These are phyloP conservation scores for Aspergillus fumigatiaffinis DNA, from an alignment of 2,329 filamentous ascomycete genomes.

Conservation along the genomic window DNA sequence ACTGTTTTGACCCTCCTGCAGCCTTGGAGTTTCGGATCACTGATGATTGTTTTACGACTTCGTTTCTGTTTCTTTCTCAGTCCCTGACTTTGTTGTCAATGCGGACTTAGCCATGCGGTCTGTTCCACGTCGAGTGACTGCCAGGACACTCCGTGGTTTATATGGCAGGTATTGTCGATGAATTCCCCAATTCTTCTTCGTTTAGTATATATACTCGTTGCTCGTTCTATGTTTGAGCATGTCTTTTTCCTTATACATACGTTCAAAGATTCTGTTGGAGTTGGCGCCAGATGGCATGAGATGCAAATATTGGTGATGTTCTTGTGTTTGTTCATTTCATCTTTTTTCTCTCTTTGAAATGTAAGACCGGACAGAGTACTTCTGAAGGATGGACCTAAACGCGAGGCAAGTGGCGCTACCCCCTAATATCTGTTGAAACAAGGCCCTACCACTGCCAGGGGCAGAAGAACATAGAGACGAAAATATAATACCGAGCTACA, in stretches of 20 bases:
- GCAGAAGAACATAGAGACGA: too few species aligned
- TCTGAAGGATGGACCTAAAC: too few species aligned
- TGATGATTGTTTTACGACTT: conserved; percentile 6
- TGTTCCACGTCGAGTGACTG: background rate
- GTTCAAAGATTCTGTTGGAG: conserved; percentile 8
- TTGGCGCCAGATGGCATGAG: conserved; percentile 4
- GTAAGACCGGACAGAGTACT: too few species aligned
- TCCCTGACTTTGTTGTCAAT: conserved; percentile 3
- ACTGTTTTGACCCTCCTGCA: background rate
- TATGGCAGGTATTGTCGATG: background rate
- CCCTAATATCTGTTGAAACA: too few species aligned
- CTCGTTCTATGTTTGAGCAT: background rate
- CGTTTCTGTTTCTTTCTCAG: conserved; percentile 11
- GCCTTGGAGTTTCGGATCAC: background rate
- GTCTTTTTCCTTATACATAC: conserved; percentile 5
- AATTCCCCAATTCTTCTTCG: background rate
- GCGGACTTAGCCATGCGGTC: background rate
- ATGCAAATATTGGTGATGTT: conserved; percentile 1
- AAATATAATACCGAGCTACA: too few species aligned
- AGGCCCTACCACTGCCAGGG: too few species aligned
- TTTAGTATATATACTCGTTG: conserved; percentile 10
- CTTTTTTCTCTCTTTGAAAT: too few species aligned
- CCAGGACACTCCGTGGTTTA: background rate
- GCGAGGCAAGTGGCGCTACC: too few species aligned
- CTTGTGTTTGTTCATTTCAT: conserved; percentile 2